phyloP scores from a whole-genome alignment of 1,139 yeast species.

The Taphrina pruni region DNA sequence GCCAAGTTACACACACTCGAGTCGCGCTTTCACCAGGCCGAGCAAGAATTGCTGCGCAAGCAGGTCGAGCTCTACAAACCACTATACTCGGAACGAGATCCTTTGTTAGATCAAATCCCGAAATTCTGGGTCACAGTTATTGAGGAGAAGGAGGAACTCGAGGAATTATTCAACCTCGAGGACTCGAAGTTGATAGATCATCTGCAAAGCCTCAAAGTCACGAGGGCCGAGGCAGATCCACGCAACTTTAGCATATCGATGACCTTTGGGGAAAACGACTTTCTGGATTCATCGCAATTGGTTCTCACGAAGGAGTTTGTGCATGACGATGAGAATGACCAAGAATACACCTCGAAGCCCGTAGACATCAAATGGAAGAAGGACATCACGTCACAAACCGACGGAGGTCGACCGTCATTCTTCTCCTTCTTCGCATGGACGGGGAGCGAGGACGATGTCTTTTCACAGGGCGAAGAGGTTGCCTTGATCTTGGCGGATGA shows the following conservation, averaged over 20 bases:
- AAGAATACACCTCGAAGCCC: constrained; percentile 46
- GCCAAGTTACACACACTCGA: constrained; percentile 18
- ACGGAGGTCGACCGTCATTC: constrained; percentile 50
- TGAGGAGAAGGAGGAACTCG: constrained; percentile 48
- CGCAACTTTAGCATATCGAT: constrained; percentile 51
- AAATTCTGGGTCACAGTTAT: constrained; percentile 54
- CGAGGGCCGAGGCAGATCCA: constrained; percentile 49
- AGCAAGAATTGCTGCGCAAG: constrained; percentile 19
- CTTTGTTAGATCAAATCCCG: constrained; percentile 49
- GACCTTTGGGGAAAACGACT: constrained; percentile 52
- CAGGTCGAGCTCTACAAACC: constrained; percentile 50
- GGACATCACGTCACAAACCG: constrained; percentile 49
- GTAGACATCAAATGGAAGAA: constrained; percentile 53
- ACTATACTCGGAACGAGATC: constrained; percentile 52
- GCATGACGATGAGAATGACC: constrained; percentile 46
- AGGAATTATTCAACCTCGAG: constrained; percentile 51
- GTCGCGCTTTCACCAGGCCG: constrained; percentile 27
- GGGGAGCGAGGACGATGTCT: constrained; percentile 52
- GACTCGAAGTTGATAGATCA: constrained; percentile 49
- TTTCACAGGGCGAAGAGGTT: constrained; percentile 51
- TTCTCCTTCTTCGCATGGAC: constrained; percentile 53
- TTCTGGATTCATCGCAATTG: constrained; percentile 47
- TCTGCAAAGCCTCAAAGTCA: constrained; percentile 51
- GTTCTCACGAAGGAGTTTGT: constrained; percentile 32
- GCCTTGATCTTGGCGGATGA: constrained; percentile 54